phyloP scores from a whole-genome alignment of 306 rosid species.

The Delonix regia region DNA sequence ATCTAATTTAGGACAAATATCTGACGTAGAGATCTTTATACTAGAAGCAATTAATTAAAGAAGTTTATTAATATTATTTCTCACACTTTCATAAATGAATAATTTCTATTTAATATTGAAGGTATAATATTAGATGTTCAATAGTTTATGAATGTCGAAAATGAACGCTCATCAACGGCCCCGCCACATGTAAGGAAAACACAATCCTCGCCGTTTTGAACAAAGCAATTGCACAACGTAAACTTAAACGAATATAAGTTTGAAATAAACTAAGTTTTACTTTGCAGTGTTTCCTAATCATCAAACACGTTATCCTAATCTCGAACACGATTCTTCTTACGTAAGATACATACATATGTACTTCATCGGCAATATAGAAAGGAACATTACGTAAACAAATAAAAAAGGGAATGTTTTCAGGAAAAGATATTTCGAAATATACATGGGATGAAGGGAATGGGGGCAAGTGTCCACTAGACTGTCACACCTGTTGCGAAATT shows the following conservation, averaged over 20 bases:
- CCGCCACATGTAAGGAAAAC: too few relatives aligned
- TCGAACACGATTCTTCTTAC: constrained; percentile 4
- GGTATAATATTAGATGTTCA: too few relatives aligned
- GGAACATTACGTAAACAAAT: not conserved
- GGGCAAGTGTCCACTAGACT: not conserved
- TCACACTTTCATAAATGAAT: too few relatives aligned
- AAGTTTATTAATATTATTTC: too few relatives aligned
- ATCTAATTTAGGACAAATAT: too few relatives aligned
- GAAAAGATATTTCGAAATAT: not conserved
- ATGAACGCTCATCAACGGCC: not conserved
- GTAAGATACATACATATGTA: not conserved
- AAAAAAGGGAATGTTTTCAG: not conserved
- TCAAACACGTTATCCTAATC: constrained; percentile 21
- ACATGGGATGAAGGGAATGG: too few relatives aligned
- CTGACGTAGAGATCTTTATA: too few relatives aligned
- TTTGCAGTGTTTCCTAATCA: not conserved
- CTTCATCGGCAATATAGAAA: not conserved
- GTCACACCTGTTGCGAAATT: not conserved
- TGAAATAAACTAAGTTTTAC: not conserved
- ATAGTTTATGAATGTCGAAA: too few relatives aligned
- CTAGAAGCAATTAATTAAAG: too few relatives aligned
- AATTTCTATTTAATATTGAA: too few relatives aligned
- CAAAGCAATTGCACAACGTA: not conserved
- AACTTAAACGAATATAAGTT: not conserved
- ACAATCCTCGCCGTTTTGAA: not conserved